These are phyloP conservation scores for Xylariaceae sp. DNA, from an alignment of 2,329 filamentous ascomycete genomes.

Conservation along the genomic window DNA sequence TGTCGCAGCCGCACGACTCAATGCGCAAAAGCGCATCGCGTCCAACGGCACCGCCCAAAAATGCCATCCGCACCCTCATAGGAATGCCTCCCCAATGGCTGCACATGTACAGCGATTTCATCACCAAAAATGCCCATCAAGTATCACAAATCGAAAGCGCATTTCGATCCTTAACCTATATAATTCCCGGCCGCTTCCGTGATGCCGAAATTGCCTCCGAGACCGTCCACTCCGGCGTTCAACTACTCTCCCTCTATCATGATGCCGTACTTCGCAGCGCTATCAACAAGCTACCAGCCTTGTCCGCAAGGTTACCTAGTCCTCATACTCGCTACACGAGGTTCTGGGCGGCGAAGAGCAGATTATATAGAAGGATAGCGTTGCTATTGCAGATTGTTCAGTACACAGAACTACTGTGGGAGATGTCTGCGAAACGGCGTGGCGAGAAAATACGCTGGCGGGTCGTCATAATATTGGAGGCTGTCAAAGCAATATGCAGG, in stretches of 20 bases:
- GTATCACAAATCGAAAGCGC: conserved; percentile 95
- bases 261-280: conserved; percentile 73
- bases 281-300: conserved; percentile 58
- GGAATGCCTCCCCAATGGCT: conserved; percentile 63
- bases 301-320: conserved; percentile 50
- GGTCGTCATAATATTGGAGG: conserved; percentile 78
- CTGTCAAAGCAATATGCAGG: conserved; percentile 79
- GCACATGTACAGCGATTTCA: conserved; percentile 78
- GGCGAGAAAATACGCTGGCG: conserved; percentile 82
- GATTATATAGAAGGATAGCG: conserved; percentile 76
- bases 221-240: conserved; percentile 81
- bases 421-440: conserved; percentile 89
- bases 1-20: conserved; percentile 22
- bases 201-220: conserved; percentile 96
- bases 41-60: conserved; percentile 20
- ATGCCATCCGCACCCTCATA: conserved; percentile 42
- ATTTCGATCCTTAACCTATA: conserved; percentile 87
- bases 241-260: conserved; percentile 89
- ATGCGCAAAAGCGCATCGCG: conserved; percentile 20
- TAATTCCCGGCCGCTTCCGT: conserved; percentile 85
- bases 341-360: conserved; percentile 60
- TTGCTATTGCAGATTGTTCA: conserved; percentile 83
- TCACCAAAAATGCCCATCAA: conserved; percentile 89
- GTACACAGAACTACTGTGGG: conserved; percentile 93
- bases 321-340: conserved; percentile 64